phyloP scores from a whole-genome alignment of 192 early-diverging fungal species.

The Paraglomus brasilianum region DNA sequence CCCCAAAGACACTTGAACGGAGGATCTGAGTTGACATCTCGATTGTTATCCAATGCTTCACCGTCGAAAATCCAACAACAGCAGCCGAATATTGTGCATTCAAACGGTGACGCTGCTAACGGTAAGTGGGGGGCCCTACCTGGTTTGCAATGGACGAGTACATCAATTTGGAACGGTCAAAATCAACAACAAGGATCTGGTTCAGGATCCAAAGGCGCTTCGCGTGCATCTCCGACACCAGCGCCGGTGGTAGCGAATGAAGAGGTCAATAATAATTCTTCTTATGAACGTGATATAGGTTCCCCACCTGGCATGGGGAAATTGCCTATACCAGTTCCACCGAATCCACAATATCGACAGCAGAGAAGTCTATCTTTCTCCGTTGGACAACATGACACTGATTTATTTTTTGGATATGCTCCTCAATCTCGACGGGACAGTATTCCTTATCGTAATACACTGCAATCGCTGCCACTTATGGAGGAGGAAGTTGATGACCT shows the following conservation, averaged over 20 bases:
- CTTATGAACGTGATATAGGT: constrained; percentile 38
- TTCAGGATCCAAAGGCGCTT: constrained; percentile 28
- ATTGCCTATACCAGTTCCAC: constrained; percentile 37
- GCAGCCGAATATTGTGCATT: constrained; percentile 16
- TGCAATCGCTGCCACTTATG: constrained; percentile 47
- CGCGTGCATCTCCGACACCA: constrained; percentile 32
- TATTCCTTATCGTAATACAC: constrained; percentile 42
- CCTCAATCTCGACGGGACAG: constrained; percentile 36
- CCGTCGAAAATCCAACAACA: constrained; percentile 24
- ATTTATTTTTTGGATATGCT: constrained; percentile 40
- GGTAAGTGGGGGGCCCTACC: constrained; percentile 52
- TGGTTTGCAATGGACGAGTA: constrained; percentile 50
- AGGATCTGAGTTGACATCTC: constrained; percentile 14
- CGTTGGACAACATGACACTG: constrained; percentile 50
- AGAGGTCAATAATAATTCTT: constrained; percentile 16
- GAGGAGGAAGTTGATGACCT: constrained; percentile 53
- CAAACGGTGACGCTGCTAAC: constrained; percentile 8
- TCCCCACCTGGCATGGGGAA: constrained; percentile 45
- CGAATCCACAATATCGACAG: constrained; percentile 52
- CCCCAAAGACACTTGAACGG: constrained; percentile 22
- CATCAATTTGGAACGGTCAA: constrained; percentile 45
- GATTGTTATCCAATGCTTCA: constrained; percentile 22
- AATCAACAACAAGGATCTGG: constrained; percentile 28
- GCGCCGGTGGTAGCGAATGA: constrained; percentile 24
- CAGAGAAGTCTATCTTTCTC: constrained; percentile 66